Evolutionary conservation across 306 rosid species (phyloP), one percentile per base, ranked within the genome.

Genomic region (Cucurbita ficifolia): DNA sequence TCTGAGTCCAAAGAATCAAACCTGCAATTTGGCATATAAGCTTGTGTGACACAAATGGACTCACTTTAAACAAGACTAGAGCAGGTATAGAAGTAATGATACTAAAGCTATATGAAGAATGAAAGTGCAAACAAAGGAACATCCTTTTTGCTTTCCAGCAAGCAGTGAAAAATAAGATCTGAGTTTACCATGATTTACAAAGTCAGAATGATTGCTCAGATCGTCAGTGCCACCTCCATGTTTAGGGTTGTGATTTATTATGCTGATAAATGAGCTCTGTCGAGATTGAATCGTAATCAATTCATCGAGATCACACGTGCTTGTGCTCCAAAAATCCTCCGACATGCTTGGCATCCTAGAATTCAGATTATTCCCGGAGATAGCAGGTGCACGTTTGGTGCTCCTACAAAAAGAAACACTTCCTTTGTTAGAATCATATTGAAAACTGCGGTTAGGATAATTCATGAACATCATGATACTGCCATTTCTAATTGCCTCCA

Each of bases 301-400:
- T 29, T 70, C 74, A 16, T 70, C 59, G 0, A 16, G 74, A 49
- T 70, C 74, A 29, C 74, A 70, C 10, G 74, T 70, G 74, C 74
- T 70, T 49, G 74, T 70, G 33, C 74, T 70, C 74, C 74, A 70
- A 70, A 70, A 49, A 16, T 49, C 74, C 0, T 70, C 74, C 29
- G 74, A 70, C 74, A 70, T 70, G 40, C 43, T 29, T 29, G 45
- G 74, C 59, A 70, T 48, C 45, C 55, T 29, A 48, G 58, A 24
- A 49, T 46, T 21, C 21, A 19, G 73, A 68, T 68, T 68, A 46
- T 68, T 68, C 19, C 74, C 58, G 33, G 57, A 8, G 58, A 49
- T 49, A 21, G 42, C 58, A 14, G 74, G 74, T 70, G 74, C 46
- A 70, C 29, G 16, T 17, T 48, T 70, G 33, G 0, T 70, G 19